Evolutionary conservation across 306 rosid species (phyloP).

Genomic region (Alnus rubra): DNA sequence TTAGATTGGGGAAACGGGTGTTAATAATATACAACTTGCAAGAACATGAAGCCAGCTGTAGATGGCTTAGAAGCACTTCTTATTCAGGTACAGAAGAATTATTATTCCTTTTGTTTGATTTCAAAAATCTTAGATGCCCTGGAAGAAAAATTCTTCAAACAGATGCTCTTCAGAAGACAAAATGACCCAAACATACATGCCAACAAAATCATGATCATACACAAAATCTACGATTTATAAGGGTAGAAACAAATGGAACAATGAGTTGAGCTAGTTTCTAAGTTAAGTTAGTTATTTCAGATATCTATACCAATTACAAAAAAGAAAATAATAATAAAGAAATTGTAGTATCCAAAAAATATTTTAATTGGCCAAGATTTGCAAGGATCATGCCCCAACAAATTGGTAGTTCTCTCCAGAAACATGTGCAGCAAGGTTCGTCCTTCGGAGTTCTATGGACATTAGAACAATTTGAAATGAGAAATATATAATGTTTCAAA

Average conservation of each 20-base stretch:
- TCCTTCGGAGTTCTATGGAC: too few species aligned
- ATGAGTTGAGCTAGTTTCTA: slow-evolving; percentile 7
- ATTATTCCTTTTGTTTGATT: background rate
- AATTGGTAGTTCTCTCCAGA: background rate
- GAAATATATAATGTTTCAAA: slow-evolving; percentile 15
- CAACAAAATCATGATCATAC: background rate
- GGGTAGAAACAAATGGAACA: slow-evolving; percentile 4
- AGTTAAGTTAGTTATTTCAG: background rate
- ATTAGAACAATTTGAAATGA: slow-evolving; percentile 3
- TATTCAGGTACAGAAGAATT: background rate
- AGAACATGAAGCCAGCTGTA: background rate
- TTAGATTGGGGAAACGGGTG: background rate
- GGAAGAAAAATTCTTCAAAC: background rate
- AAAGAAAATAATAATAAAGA: too few species aligned
- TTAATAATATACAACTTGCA: background rate
- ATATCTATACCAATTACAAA: background rate
- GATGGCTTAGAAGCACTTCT: background rate
- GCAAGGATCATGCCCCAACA: background rate
- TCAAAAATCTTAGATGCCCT: slow-evolving; percentile 1
- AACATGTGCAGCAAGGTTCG: background rate
- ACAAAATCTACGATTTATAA: background rate
- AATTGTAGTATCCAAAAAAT: background rate
- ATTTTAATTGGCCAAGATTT: background rate
- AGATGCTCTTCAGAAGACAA: slow-evolving; percentile 1
- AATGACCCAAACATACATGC: slow-evolving; percentile 1